Base-by-base conservation (phyloP, 2,329 filamentous ascomycete genomes). In the Diaporthe ilicicola region DNA sequence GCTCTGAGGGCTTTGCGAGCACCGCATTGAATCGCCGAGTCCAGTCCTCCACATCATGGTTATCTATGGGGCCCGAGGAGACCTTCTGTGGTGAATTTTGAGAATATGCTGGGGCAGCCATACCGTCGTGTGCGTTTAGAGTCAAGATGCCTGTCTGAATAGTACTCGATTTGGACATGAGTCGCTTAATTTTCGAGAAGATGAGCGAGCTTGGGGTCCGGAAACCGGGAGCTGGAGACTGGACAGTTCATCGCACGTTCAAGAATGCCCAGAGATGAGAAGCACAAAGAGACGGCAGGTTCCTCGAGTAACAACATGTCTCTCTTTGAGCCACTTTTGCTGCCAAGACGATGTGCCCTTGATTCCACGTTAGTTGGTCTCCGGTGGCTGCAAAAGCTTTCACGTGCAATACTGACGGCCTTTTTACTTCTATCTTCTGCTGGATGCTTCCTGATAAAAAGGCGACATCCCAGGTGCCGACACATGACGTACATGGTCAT, bases 41-140 rank as follows among this genome's bases (percentile, higher is more conserved):
- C 84, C 84, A 86, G 69, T 84, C 78, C 48, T 83, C 78, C 46
- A 85, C 75, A 68, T 86, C 84, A 69, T 79, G 75, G 73, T 85
- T 78, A 78, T 82, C 79, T 71, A 85, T 77, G 37, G 81, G 79
- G 54, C 81, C 81, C 72, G 77, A 77, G 71, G 68, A 74, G 62
- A 69, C 73, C 48, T 69, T 56, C 32, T 64, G 67, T 10, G 61
- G 48, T 48, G 27, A 48, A 62, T 32, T 72, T 69, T 73, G 72
- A 46, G 72, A 48, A 12, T 48, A 62, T 22, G 27, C 42, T 29
- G 56, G 73, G 39, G 75, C 71, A 56, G 74, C 69, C 75, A 76
- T 76, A 7, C 32, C 19, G 19, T 46, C 3, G 4, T 22, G 37
- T 10, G 39, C 7, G 27, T 46, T 27, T 61, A 8, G 24, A 8